Evolutionary conservation across 768 basidiomycete species (phyloP).

Genomic region (Rossbeevera mucosa): DNA sequence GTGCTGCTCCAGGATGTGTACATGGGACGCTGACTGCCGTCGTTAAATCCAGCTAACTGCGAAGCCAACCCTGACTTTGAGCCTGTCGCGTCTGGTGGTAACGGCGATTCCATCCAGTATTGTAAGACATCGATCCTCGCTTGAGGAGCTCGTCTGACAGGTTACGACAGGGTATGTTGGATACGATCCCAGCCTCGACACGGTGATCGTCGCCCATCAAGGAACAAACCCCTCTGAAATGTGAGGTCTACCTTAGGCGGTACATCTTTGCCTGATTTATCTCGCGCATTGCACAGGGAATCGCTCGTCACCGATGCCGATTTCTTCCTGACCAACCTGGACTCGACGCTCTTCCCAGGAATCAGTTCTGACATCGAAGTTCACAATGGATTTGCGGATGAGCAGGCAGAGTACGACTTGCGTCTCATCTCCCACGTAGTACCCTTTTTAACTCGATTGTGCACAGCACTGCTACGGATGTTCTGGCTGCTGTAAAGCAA

Average conservation of each 20-base stretch:
- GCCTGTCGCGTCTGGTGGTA: conserved; percentile 46
- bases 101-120: conserved; percentile 40
- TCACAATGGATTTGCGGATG: conserved; percentile 45
- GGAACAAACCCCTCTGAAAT: conserved; percentile 31
- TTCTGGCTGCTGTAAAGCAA: conserved; percentile 42
- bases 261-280: not conserved
- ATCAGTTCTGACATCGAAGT: conserved; percentile 37
- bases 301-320: conserved; percentile 41
- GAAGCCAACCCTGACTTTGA: conserved; percentile 44
- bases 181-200: conserved; percentile 37
- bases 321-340: conserved; percentile 31
- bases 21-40: not conserved
- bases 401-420: conserved; percentile 39
- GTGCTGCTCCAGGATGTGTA: not conserved
- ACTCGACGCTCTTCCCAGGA: conserved; percentile 48
- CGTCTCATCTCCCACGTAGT: not conserved
- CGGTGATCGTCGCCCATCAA: conserved; percentile 37
- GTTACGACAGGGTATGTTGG: conserved; percentile 46
- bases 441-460: not conserved
- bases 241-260: conserved; percentile 13
- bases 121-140: conserved; percentile 29
- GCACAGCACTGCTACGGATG: conserved; percentile 36
- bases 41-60: conserved; percentile 31
- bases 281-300: conserved; percentile 20
- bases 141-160: not conserved